A percentile compares a stretch with the other conserved stretches of the same genome.
Conservation (phyloP, 495 filamentous ascomycete genomes). For the Hyaloscypha bicolor region DNA sequence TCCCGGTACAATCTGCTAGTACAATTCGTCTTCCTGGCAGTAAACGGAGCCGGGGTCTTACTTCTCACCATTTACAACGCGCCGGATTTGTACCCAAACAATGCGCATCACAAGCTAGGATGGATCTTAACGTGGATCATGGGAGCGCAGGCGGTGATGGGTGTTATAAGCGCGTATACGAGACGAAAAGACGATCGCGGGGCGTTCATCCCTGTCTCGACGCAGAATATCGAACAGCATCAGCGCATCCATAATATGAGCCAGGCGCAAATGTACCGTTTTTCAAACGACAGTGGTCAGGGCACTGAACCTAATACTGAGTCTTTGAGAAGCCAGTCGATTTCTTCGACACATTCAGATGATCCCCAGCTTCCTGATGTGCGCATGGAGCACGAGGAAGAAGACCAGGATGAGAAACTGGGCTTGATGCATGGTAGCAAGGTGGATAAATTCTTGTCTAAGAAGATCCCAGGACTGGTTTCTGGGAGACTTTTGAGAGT, state of each 20-base stretch:
- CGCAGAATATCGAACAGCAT: constrained; percentile 65
- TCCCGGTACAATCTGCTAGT: constrained; percentile 73
- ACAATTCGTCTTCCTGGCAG: constrained; percentile 74
- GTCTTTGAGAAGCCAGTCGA: constrained; percentile 64
- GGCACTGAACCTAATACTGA: constrained; percentile 76
- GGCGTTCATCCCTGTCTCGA: constrained; percentile 70
- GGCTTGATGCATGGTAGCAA: constrained; percentile 21
- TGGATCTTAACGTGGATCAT: constrained; percentile 81
- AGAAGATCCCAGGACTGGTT: constrained; percentile 18
- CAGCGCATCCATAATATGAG: constrained; percentile 48
- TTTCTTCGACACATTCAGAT: constrained; percentile 57
- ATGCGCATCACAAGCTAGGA: constrained; percentile 86
- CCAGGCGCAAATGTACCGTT: constrained; percentile 54
- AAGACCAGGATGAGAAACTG: constrained; percentile 42
- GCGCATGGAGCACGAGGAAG: constrained; percentile 51
- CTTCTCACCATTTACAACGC: constrained; percentile 80
- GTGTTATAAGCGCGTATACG: constrained; percentile 57
- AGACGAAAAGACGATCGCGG: constrained; percentile 45
- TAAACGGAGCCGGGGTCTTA: constrained; percentile 72
- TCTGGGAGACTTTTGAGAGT: constrained; percentile 49
- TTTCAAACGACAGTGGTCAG: constrained; percentile 87
- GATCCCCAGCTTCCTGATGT: constrained; percentile 52
- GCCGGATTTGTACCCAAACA: constrained; percentile 86
- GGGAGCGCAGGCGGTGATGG: constrained; percentile 66
- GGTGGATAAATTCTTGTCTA: constrained; percentile 26